A percentile compares a stretch with the other conserved stretches of the same genome.
Conservation (phyloP, 208 protist genomes). For the Novymonas esmeraldas region DNA sequence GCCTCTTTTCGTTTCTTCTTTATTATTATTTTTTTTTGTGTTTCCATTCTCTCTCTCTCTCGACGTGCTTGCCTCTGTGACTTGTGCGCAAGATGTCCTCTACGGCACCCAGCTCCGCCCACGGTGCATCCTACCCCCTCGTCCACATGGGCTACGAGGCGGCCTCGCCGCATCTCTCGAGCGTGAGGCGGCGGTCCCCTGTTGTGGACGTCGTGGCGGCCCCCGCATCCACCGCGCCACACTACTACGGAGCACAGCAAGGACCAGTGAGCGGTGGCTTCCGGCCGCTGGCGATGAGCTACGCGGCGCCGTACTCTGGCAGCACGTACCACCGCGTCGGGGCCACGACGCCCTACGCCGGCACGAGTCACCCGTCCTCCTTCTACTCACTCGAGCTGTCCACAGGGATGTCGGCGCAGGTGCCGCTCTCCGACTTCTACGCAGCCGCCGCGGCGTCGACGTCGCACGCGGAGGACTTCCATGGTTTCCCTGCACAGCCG, state of each 20-base stretch:
- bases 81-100: background rate
- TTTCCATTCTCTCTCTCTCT: background rate
- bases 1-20: too few relatives aligned
- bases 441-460: conserved; percentile 7
- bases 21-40: background rate
- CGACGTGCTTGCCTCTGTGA: background rate
- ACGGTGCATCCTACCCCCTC: conserved; percentile 8
- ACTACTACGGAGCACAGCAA: too few relatives aligned
- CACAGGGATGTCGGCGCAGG: background rate
- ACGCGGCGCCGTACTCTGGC: background rate
- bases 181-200: background rate
- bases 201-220: background rate
- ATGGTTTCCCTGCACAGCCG: conserved; percentile 17
- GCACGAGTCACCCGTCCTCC: background rate
- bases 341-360: background rate
- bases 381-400: conserved; percentile 10
- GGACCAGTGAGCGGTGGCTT: background rate
- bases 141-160: background rate
- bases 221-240: background rate
- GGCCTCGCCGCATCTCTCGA: background rate
- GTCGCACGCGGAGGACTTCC: conserved; percentile 16
- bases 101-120: background rate
- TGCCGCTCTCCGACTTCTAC: conserved; percentile 16
- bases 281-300: background rate
- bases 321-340: background rate